These are phyloP conservation scores for Brassica juncea DNA, from an alignment of 345 rosid species.

Conservation along the genomic window DNA sequence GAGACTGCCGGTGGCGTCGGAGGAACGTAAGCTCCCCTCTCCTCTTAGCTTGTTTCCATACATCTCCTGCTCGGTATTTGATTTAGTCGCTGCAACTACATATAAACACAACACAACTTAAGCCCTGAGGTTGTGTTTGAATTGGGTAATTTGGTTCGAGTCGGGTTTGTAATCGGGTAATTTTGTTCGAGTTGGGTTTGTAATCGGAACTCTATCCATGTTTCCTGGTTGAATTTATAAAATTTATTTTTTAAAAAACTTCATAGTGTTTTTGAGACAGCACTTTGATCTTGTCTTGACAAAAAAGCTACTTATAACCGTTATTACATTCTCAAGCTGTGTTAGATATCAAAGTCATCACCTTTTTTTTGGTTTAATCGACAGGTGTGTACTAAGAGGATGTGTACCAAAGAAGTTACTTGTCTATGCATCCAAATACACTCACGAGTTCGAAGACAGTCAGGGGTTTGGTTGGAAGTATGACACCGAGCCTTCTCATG, in stretches of 20 bases:
- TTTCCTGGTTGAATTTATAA: no score
- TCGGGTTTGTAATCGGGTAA: no score
- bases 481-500: slow-evolving; percentile 77
- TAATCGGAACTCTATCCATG: no score
- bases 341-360: background rate
- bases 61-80: background rate
- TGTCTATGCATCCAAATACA: slow-evolving; percentile 81
- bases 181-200: no score
- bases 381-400: slow-evolving; percentile 93
- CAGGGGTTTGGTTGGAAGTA: slow-evolving; percentile 88
- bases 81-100: background rate
- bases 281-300: background rate
- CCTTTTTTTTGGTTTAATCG: background rate
- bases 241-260: background rate
- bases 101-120: background rate
- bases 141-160: no score
- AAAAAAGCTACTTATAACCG: background rate
- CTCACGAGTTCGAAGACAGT: slow-evolving; percentile 94
- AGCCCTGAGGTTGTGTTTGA: no score
- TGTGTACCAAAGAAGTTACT: slow-evolving; percentile 96
- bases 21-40: slow-evolving; percentile 68
- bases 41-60: background rate
- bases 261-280: background rate
- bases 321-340: background rate
- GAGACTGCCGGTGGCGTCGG: slow-evolving; percentile 94